A percentile compares a stretch with the other conserved stretches of the same genome.
Evolutionary conservation across 176 grass and related monocot genomes (phyloP).

Genomic region (Musa troglodytarum): DNA sequence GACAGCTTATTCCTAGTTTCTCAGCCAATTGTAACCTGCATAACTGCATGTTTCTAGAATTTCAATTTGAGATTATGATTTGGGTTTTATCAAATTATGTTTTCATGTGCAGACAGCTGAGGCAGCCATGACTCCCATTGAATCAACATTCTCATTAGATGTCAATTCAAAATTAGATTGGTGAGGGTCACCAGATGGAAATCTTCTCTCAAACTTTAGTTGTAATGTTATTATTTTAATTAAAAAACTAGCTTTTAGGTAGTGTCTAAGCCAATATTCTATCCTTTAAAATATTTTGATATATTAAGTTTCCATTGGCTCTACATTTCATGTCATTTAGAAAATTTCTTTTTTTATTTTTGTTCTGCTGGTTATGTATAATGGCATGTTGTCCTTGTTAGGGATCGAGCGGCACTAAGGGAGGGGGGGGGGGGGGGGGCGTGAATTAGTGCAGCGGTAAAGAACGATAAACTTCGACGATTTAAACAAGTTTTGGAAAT

Average conservation of each 20-base stretch:
- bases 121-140: slow-evolving; percentile 99
- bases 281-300: neutral
- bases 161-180: slow-evolving; percentile 98
- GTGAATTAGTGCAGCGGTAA: too few relatives aligned
- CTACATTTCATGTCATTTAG: neutral
- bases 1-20: neutral
- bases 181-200: slow-evolving; percentile 32
- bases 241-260: neutral
- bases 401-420: too few relatives aligned
- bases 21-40: neutral
- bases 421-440: too few relatives aligned
- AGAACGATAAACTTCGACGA: too few relatives aligned
- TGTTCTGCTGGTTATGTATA: neutral
- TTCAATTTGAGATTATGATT: neutral
- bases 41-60: neutral
- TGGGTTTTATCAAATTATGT: slow-evolving; percentile 16
- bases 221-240: neutral
- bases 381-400: neutral
- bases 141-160: slow-evolving; percentile 98
- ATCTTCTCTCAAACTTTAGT: neutral
- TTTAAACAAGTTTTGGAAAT: too few relatives aligned
- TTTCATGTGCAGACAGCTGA: slow-evolving; percentile 71
- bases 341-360: neutral
- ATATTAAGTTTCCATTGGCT: neutral
- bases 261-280: neutral